These are phyloP conservation scores for Cutaneotrichosporon cyanovorans DNA, from an alignment of 1,284 basidiomycete species.

Conservation along the genomic window DNA sequence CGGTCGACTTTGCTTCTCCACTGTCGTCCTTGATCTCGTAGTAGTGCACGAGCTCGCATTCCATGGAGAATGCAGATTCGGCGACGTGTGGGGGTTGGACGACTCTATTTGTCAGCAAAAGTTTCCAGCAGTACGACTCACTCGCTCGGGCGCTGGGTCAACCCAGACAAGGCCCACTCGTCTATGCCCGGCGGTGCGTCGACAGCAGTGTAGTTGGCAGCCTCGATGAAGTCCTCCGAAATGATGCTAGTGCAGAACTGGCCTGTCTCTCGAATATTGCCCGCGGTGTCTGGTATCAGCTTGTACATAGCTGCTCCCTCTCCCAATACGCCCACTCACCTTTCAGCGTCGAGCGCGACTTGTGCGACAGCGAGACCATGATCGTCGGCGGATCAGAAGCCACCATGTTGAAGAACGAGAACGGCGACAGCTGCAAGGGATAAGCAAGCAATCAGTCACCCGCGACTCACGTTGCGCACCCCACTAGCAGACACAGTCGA, in stretches of 20 bases:
- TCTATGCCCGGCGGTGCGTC: slow-evolving; percentile 59
- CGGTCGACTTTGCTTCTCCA: slow-evolving; percentile 51
- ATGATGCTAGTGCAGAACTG: slow-evolving; percentile 71
- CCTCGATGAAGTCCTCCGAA: slow-evolving; percentile 64
- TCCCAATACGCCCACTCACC: too few relatives aligned
- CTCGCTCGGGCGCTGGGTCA: slow-evolving; percentile 56
- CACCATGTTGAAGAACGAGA: slow-evolving; percentile 47
- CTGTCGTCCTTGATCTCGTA: slow-evolving; percentile 52
- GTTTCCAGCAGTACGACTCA: slow-evolving; percentile 42
- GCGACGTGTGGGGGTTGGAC: slow-evolving; percentile 61
- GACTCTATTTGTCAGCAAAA: slow-evolving; percentile 19
- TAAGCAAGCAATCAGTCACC: not conserved
- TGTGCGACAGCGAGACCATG: slow-evolving; percentile 52
- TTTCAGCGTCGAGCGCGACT: not conserved
- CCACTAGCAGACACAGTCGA: slow-evolving; percentile 57
- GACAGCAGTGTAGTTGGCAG: slow-evolving; percentile 61
- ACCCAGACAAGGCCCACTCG: slow-evolving; percentile 66
- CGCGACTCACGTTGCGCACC: slow-evolving; percentile 53
- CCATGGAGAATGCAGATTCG: slow-evolving; percentile 64
- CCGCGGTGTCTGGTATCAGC: slow-evolving; percentile 51
- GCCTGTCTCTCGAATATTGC: slow-evolving; percentile 60
- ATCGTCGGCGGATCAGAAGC: slow-evolving; percentile 60
- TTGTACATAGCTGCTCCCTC: too few relatives aligned
- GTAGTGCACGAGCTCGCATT: slow-evolving; percentile 59
- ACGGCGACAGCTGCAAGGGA: slow-evolving; percentile 35